Base-by-base conservation (phyloP, 306 rosid species). In the Datisca glomerata region DNA sequence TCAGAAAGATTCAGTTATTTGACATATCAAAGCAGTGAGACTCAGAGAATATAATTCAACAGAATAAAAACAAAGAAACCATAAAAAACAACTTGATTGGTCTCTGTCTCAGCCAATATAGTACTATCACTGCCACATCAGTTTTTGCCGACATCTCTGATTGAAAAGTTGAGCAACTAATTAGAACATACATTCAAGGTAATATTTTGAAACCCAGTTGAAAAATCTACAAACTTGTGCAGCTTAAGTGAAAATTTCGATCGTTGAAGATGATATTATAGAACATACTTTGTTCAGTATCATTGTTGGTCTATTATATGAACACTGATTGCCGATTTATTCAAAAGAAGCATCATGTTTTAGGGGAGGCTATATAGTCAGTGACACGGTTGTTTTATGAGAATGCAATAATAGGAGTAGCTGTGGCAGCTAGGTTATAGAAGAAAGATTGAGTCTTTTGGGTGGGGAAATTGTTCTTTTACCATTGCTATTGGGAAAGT, bases 371-470 rank as follows among this genome's bases (percentile, higher is more conserved):
- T 25, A 18, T 34, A 34, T 8, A 34, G 16, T 34, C 8, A 46
- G 41, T 58, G n/a, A n/a, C n/a, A n/a, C n/a, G n/a, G n/a, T n/a
- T n/a, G n/a, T n/a, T n/a, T 41, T 64, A 70, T 42, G 63, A 62
- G 74, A 56, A 43, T 39, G 58, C 47, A 35, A 55, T 13, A 33
- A 49, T 14, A 29, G 5, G 72, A 58, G 49, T 43, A 38, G 25
- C 43, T 24, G 47, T 55, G 62, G 63, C 65, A 68, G 42, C 46
- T 38, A 45, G 47, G 36, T 25, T 32, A 41, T 62, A 47, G 42
- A 51, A 67, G 68, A 57, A 57, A 61, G 59, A 50, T 47, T 53
- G 34, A 24, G 38, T 28, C 56, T 24, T 44, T 52, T 25, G 44
- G 24, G 36, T n/a, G n/a, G n/a, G n/a, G n/a, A n/a, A n/a, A n/a